phyloP scores from a whole-genome alignment of 345 rosid species.

The Ailanthus altissimus region DNA sequence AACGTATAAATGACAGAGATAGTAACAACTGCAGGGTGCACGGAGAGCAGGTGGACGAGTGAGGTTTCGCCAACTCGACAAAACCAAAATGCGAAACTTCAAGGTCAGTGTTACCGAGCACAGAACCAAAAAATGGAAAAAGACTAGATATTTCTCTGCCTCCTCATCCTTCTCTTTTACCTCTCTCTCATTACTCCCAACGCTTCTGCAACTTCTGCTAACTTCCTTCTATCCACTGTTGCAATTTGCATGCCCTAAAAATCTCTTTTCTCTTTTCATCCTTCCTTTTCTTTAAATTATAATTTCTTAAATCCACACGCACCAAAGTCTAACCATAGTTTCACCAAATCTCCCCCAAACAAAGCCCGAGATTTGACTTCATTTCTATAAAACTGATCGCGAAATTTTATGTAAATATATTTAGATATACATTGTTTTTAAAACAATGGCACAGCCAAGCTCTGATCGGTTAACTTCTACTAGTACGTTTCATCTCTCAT shows the following conservation, averaged over 20 bases:
- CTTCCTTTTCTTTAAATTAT: background rate
- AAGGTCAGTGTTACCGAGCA: background rate
- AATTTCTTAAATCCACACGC: background rate
- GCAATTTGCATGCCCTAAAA: slow-evolving; percentile 1
- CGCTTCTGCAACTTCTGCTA: background rate
- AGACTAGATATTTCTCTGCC: background rate
- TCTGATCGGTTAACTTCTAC: slow-evolving; percentile 34
- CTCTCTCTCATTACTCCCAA: background rate
- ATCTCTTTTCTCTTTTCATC: background rate
- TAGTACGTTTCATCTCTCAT: slow-evolving; percentile 22
- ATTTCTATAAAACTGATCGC: background rate
- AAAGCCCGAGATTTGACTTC: background rate
- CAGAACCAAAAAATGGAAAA: background rate
- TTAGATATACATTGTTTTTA: background rate
- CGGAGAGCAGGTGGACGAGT: slow-evolving; percentile 19
- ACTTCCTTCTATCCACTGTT: slow-evolving; percentile 12
- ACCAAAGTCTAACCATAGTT: slow-evolving; percentile 13
- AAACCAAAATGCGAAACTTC: background rate
- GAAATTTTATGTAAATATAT: background rate
- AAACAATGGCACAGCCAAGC: slow-evolving; percentile 21
- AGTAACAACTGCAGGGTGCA: background rate
- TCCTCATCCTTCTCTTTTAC: background rate
- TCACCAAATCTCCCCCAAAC: slow-evolving; percentile 19
- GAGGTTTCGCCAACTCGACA: slow-evolving; percentile 17
- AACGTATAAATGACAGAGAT: background rate